phyloP scores from a whole-genome alignment of 2,329 filamentous ascomycete genomes.

The Hypoxylon sp. region DNA sequence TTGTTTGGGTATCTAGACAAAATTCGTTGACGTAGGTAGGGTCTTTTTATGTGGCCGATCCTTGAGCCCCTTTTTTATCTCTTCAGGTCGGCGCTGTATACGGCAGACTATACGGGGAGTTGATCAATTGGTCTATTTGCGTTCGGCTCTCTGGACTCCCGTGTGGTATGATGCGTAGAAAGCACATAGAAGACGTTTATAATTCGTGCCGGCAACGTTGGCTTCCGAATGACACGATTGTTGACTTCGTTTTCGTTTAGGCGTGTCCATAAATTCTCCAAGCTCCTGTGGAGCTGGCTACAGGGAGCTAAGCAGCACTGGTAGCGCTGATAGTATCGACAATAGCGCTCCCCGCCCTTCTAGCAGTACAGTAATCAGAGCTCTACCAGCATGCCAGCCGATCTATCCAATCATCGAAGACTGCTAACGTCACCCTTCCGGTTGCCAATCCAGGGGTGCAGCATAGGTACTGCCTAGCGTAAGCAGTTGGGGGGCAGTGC shows the following conservation, averaged over 20 bases:
- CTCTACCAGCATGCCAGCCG: neutral
- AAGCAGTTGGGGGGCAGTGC: conserved; percentile 9
- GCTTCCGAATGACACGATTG: conserved; percentile 34
- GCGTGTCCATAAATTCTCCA: neutral
- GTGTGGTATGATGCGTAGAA: conserved; percentile 39
- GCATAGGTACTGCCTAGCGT: neutral
- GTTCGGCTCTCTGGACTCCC: conserved; percentile 38
- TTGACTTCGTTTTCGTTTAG: conserved; percentile 9
- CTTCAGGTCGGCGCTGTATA: too few relatives aligned
- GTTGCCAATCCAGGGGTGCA: conserved; percentile 22
- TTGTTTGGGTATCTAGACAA: neutral
- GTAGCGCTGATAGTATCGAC: too few relatives aligned
- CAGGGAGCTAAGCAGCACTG: too few relatives aligned
- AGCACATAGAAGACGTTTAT: neutral
- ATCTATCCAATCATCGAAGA: conserved; percentile 7
- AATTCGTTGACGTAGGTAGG: conserved; percentile 3
- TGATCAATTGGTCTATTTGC: conserved; percentile 1
- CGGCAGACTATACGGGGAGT: neutral
- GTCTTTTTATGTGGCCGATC: conserved; percentile 8
- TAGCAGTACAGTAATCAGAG: too few relatives aligned
- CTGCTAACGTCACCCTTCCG: conserved; percentile 9
- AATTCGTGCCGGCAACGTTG: conserved; percentile 18
- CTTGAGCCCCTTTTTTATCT: neutral
- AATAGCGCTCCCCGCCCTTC: too few relatives aligned
- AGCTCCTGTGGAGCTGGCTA: conserved; percentile 28